phyloP scores from a whole-genome alignment of 2,329 filamentous ascomycete species.

The Colletotrichum australisinense region DNA sequence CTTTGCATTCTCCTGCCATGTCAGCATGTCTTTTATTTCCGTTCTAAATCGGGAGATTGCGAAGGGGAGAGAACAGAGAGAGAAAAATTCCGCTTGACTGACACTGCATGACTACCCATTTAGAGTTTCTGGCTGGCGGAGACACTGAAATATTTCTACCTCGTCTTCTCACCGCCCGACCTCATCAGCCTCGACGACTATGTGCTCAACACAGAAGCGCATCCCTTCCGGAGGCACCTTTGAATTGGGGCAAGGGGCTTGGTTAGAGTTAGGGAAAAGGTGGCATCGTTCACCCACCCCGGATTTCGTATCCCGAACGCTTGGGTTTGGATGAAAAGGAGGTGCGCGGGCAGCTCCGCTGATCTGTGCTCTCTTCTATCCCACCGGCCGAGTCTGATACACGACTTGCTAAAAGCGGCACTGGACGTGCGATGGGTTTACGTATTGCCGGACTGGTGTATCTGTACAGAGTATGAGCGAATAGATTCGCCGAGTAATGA shows the following conservation, averaged over 20 bases:
- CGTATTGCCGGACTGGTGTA: neutral
- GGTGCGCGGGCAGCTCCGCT: neutral
- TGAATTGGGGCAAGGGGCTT: neutral
- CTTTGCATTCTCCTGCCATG: neutral
- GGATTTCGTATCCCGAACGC: neutral
- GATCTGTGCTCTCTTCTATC: neutral
- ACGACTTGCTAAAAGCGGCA: neutral
- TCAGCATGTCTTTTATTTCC: neutral
- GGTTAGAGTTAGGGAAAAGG: no score
- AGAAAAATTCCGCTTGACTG: neutral
- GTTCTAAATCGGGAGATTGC: constrained; percentile 25
- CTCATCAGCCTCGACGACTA: constrained; percentile 75
- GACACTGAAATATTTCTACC: constrained; percentile 81
- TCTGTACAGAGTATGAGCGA: neutral
- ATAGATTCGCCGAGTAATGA: neutral
- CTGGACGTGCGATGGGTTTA: neutral
- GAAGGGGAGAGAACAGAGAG: neutral
- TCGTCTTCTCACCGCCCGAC: constrained; percentile 74
- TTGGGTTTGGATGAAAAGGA: neutral
- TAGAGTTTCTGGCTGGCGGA: constrained; percentile 81
- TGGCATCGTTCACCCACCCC: neutral
- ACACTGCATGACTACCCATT: neutral
- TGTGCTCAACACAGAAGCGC: constrained; percentile 69
- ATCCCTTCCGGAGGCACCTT: constrained; percentile 49
- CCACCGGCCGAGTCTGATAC: neutral